Evolutionary conservation across 2,329 filamentous ascomycete genomes (phyloP).

Genomic region (Aureobasidium sp.): DNA sequence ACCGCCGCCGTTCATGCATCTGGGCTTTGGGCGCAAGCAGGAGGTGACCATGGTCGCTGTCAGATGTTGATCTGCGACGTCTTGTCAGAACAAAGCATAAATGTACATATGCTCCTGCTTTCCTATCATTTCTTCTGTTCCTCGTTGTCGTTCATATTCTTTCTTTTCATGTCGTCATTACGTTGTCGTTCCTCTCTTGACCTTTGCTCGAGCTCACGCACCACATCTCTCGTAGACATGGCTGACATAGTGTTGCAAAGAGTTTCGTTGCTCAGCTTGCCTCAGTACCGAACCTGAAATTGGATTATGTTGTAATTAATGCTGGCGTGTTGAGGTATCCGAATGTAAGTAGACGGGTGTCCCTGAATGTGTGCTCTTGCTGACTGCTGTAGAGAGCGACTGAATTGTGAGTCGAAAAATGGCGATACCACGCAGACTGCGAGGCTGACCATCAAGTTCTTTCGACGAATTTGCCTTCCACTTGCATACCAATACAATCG

Average conservation of each 20-base stretch:
- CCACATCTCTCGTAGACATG: background rate
- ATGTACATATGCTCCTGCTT: slow-evolving; percentile 25
- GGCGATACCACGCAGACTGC: background rate
- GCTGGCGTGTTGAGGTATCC: slow-evolving; percentile 51
- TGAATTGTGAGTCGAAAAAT: slow-evolving; percentile 37
- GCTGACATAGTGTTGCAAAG: slow-evolving; percentile 25
- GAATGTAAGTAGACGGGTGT: slow-evolving; percentile 38
- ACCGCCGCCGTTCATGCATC: slow-evolving; percentile 34
- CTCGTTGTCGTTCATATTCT: background rate
- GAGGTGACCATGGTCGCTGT: slow-evolving; percentile 40
- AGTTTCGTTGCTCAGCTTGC: slow-evolving; percentile 38
- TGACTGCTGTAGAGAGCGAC: slow-evolving; percentile 39
- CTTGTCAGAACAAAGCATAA: slow-evolving; percentile 46
- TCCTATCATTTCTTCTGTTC: background rate
- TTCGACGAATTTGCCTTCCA: slow-evolving; percentile 50
- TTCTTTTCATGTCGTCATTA: background rate
- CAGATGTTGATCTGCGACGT: slow-evolving; percentile 48
- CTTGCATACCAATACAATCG: slow-evolving; percentile 52
- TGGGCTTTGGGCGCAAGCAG: slow-evolving; percentile 35
- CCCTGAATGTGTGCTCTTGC: background rate
- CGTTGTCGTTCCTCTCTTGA: background rate
- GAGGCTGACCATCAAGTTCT: slow-evolving; percentile 32
- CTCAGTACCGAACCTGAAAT: slow-evolving; percentile 35
- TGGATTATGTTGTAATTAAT: slow-evolving; percentile 52
- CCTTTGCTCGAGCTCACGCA: background rate